Conservation (phyloP, 2,329 filamentous ascomycete species). For the Pezicula carpinea region DNA sequence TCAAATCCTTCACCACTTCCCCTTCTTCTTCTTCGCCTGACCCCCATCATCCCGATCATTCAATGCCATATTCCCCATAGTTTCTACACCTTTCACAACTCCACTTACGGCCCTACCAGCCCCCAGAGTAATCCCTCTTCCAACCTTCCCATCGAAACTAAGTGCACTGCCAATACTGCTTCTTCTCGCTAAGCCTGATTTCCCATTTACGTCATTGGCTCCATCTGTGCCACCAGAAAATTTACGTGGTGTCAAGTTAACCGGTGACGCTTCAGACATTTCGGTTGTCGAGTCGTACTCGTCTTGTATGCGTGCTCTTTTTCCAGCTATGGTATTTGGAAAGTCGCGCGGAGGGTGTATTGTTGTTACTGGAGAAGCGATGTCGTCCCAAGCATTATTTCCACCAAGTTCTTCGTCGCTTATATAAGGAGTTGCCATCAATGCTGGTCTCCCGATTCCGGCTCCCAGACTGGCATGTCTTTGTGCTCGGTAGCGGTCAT, state of each 20-base stretch:
- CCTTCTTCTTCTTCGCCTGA: background rate
- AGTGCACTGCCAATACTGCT: conserved; percentile 23
- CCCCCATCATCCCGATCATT: background rate
- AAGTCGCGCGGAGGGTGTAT: background rate
- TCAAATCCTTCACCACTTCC: background rate
- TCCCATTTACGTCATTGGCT: conserved; percentile 9
- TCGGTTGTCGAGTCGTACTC: conserved; percentile 13
- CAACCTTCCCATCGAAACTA: conserved; percentile 18
- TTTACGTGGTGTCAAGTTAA: conserved; percentile 6
- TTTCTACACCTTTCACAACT: conserved; percentile 13
- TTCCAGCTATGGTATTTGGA: conserved; percentile 11
- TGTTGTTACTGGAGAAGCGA: conserved; percentile 3
- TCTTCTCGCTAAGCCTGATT: conserved; percentile 12
- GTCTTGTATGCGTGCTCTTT: conserved; percentile 10
- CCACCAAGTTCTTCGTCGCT: conserved; percentile 18
- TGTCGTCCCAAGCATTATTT: conserved; percentile 14
- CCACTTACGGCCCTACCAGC: conserved; percentile 20
- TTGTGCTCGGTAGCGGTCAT: conserved; percentile 44
- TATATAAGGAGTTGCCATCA: conserved; percentile 9
- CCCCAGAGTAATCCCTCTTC: conserved; percentile 22
- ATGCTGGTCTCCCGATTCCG: conserved; percentile 8
- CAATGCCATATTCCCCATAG: conserved; percentile 12
- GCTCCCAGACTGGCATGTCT: conserved; percentile 20
- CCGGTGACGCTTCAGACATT: conserved; percentile 18
- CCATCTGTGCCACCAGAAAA: background rate